Base-by-base conservation (phyloP, 257 asterid species). In the Primulina huaijiensis region DNA sequence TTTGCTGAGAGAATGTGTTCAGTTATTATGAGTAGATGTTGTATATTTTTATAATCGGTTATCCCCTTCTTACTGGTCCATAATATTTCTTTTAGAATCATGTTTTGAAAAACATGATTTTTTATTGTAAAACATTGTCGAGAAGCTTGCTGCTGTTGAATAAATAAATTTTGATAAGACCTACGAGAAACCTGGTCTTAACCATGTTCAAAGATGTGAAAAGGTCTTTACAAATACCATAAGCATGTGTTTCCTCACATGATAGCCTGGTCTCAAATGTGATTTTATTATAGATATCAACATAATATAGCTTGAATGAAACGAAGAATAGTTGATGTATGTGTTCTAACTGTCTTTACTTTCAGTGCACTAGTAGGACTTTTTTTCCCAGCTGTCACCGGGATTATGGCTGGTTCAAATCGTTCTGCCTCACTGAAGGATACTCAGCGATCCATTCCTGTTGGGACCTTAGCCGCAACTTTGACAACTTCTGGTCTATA, bases 371-470 rank as follows among this genome's bases (percentile, higher is more conserved):
- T 93, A 92, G 96, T 93, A 60, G 99, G 99, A 69, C 97, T 93
- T 67, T 93, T 93, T 83, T 93, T 93, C 88, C 99, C 99, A 73
- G 99, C 99, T 81, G 99, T 93, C 59, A 93, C 99, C 8, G 99
- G 99, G 82, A 93, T 93, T 75, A 93, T 93, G 99, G 99, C 99
- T 74, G 99, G 99, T 79, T 93, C 99, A 82, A 93, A 93, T 80
- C 96, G 99, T 72, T 93, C 99, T 72, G 96, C 97, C 53, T 93
- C 97, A 17, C 92, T 93, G 69, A 89, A 89, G 88, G 99, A 93
- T 81, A 93, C 99, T 76, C 99, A 93, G 81, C 95, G 90, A 53
- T 91, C 99, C 67, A 93, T 93, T 75, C 99, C 99, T 23, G 68
- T 91, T 65, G 99, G 99, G 75, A 93, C 99, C 64, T 80, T 93